Percentiles rank a stretch among this genome's conserved stretches.
Conservation (phyloP, 202 grass and related monocot species). For the Sporobolus alterniflorus region DNA sequence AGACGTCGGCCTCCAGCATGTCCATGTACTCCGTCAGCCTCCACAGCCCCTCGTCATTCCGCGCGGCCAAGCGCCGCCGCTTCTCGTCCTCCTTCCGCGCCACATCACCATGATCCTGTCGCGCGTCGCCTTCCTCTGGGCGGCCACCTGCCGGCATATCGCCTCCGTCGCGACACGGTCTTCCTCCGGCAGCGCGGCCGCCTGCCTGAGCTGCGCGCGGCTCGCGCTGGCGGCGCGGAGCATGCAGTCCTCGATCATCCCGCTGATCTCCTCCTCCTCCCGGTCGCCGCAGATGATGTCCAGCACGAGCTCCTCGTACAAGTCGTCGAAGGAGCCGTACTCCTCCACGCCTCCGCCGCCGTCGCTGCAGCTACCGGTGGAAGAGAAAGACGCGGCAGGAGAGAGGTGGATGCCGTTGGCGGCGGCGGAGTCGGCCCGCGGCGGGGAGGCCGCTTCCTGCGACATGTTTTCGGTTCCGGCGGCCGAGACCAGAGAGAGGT, state of each 20-base stretch:
- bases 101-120: neutral
- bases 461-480: neutral
- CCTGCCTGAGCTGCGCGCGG: neutral
- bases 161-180: neutral
- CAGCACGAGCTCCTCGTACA: neutral
- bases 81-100: neutral
- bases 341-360: neutral
- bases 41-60: too few relatives aligned
- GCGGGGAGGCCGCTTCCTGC: neutral
- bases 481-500: too few relatives aligned
- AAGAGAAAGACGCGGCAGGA: neutral
- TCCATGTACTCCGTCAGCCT: neutral
- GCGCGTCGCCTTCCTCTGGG: neutral
- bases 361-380: too few relatives aligned
- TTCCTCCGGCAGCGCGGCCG: neutral
- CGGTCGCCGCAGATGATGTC: neutral
- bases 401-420: neutral
- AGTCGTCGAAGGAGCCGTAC: neutral
- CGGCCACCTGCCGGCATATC: neutral
- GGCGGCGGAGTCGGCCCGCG: neutral
- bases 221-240: neutral
- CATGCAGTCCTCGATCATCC: neutral
- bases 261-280: neutral
- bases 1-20: neutral
- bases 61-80: too few relatives aligned